A percentile compares a stretch with the other conserved stretches of the same genome.
These are phyloP conservation scores for Sanghuangporus baumii DNA, from an alignment of 1,284 basidiomycete genomes.

Conservation along the genomic window DNA sequence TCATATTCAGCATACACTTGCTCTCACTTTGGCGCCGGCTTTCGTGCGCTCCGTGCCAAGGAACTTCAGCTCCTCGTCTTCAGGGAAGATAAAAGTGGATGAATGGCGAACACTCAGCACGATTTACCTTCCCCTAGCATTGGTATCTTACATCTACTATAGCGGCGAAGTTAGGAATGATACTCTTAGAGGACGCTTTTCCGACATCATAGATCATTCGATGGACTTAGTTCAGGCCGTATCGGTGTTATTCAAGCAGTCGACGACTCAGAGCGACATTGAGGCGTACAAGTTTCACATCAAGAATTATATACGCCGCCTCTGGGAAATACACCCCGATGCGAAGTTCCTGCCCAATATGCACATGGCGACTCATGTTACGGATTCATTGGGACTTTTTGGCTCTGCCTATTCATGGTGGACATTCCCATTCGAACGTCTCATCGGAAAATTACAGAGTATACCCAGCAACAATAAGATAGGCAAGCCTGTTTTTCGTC, in stretches of 20 bases:
- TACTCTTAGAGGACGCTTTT: not conserved
- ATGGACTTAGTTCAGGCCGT: not conserved
- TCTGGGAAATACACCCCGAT: not conserved
- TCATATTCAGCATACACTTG: constrained; percentile 15
- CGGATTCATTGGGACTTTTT: constrained; percentile 19
- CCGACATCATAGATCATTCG: not conserved
- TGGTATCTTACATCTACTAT: constrained; percentile 28
- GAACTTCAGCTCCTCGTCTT: constrained; percentile 27
- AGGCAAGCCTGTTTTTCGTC: not conserved
- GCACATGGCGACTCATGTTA: constrained; percentile 24
- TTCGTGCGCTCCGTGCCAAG: constrained; percentile 30
- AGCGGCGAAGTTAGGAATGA: not conserved
- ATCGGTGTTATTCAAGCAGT: not conserved
- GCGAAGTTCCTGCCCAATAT: constrained; percentile 15
- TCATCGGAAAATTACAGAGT: constrained; percentile 22
- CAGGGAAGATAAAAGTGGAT: constrained; percentile 32
- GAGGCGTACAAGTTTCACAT: not conserved
- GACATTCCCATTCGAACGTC: constrained; percentile 22
- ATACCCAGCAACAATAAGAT: constrained; percentile 19
- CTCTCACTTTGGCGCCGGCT: constrained; percentile 24
- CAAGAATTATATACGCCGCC: not conserved
- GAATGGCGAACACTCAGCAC: constrained; percentile 30
- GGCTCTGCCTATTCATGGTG: constrained; percentile 23
- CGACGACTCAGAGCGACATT: not conserved
- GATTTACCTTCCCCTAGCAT: constrained; percentile 28